Conservation (phyloP, 148 eudicot genomes). For the Vaccinium corymbosum region DNA sequence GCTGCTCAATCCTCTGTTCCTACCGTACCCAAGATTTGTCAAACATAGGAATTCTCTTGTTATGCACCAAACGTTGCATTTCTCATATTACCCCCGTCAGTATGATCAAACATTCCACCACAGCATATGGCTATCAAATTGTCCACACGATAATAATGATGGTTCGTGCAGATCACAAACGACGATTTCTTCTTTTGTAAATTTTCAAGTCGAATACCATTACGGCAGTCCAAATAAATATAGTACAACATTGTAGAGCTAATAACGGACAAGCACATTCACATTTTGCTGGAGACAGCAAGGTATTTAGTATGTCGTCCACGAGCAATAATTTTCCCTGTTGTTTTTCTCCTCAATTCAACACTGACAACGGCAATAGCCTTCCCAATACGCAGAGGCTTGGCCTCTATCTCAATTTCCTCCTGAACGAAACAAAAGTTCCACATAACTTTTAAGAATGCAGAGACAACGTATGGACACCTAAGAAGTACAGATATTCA, state of each 20-base stretch:
- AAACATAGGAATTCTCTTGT: background rate
- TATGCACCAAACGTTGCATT: background rate
- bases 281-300: conserved; percentile 59
- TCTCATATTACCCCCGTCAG: background rate
- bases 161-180: background rate
- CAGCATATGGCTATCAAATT: background rate
- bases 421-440: conserved; percentile 44
- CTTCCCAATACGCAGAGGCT: conserved; percentile 75
- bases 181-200: background rate
- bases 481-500: background rate
- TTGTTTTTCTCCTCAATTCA: conserved; percentile 69
- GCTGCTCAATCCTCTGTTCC: too few species aligned
- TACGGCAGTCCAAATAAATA: background rate
- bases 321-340: conserved; percentile 76
- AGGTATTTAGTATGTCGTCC: conserved; percentile 96
- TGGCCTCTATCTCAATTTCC: conserved; percentile 84
- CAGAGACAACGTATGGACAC: background rate
- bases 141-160: background rate
- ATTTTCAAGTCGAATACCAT: background rate
- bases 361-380: conserved; percentile 78
- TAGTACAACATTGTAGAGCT: background rate
- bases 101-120: background rate
- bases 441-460: background rate
- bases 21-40: too few species aligned
- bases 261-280: background rate